Evolutionary conservation across 208 protist genomes (phyloP).

Genomic region (Trypanosomatidae sp.): DNA sequence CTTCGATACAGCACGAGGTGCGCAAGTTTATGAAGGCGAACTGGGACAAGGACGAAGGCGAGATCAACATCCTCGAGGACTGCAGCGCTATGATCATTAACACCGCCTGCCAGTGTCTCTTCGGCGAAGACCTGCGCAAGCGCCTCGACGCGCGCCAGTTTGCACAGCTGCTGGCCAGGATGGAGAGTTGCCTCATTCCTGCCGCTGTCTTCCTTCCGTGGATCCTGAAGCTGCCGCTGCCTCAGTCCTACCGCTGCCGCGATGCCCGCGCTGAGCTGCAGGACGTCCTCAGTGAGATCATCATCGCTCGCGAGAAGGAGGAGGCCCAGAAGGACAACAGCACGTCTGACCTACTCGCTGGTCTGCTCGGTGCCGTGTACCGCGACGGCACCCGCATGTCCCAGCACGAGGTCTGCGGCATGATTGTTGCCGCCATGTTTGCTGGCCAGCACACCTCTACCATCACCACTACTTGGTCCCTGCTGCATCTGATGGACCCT

Average conservation of each 20-base stretch:
- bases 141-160: slow-evolving; percentile 80
- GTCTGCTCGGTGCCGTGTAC: slow-evolving; percentile 86
- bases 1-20: slow-evolving; percentile 85
- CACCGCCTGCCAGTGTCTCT: slow-evolving; percentile 91
- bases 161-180: slow-evolving; percentile 74
- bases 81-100: slow-evolving; percentile 94
- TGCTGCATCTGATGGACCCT: slow-evolving; percentile 78
- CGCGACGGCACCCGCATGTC: slow-evolving; percentile 86
- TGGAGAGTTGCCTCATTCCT: slow-evolving; percentile 87
- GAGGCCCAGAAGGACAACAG: slow-evolving; percentile 72
- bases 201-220: slow-evolving; percentile 82
- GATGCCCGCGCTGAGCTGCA: slow-evolving; percentile 85
- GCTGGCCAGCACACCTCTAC: slow-evolving; percentile 94
- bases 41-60: slow-evolving; percentile 80
- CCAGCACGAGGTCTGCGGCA: slow-evolving; percentile 90
- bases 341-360: slow-evolving; percentile 84
- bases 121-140: slow-evolving; percentile 90
- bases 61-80: slow-evolving; percentile 85
- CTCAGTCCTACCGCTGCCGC: slow-evolving; percentile 77
- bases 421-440: slow-evolving; percentile 93
- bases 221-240: slow-evolving; percentile 78
- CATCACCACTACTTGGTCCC: slow-evolving; percentile 91
- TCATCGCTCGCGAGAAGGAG: slow-evolving; percentile 83
- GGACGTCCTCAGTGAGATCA: slow-evolving; percentile 83
- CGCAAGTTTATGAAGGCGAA: slow-evolving; percentile 75